Percentiles rank a stretch among this genome's conserved stretches.
These are phyloP conservation scores for Aspergillus baeticus DNA, from an alignment of 495 filamentous ascomycete genomes.

Conservation along the genomic window DNA sequence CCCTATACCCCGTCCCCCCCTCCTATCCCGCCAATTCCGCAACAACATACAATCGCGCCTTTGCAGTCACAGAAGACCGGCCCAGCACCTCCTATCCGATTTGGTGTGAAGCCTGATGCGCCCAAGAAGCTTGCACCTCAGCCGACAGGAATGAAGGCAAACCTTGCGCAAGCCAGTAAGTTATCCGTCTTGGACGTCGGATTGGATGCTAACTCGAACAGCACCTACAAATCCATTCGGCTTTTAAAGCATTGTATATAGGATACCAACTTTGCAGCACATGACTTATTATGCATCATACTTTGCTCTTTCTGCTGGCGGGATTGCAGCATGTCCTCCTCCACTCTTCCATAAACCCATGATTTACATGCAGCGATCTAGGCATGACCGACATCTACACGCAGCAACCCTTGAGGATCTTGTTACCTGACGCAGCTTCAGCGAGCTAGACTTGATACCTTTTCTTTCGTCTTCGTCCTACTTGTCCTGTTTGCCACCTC, in stretches of 20 bases:
- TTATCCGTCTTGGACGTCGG: constrained; percentile 24
- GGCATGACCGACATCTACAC: constrained; percentile 12
- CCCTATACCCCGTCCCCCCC: constrained; percentile 40
- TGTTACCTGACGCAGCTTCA: constrained; percentile 20
- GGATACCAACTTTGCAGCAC: constrained; percentile 19
- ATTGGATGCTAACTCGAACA: constrained; percentile 36
- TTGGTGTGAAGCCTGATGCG: constrained; percentile 68
- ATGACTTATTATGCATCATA: constrained; percentile 25
- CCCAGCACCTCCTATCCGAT: constrained; percentile 85
- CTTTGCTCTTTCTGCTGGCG: constrained; percentile 18
- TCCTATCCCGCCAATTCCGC: constrained; percentile 42
- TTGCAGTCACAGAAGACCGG: constrained; percentile 88
- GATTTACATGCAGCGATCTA: constrained; percentile 16
- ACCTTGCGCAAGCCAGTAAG: constrained; percentile 93
- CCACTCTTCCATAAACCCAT: constrained; percentile 15
- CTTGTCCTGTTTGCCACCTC: not conserved
- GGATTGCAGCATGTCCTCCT: constrained; percentile 16
- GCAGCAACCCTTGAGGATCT: constrained; percentile 8
- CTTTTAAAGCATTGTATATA: constrained; percentile 56
- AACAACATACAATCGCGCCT: constrained; percentile 54
- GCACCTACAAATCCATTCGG: constrained; percentile 92
- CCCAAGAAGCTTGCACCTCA: constrained; percentile 81
- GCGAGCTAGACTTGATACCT: constrained; percentile 21
- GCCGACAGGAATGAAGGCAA: constrained; percentile 85
- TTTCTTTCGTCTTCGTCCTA: constrained; percentile 3